Base-by-base conservation (phyloP, 371 early-diverging fungal genomes). In the Mortierella sp. region DNA sequence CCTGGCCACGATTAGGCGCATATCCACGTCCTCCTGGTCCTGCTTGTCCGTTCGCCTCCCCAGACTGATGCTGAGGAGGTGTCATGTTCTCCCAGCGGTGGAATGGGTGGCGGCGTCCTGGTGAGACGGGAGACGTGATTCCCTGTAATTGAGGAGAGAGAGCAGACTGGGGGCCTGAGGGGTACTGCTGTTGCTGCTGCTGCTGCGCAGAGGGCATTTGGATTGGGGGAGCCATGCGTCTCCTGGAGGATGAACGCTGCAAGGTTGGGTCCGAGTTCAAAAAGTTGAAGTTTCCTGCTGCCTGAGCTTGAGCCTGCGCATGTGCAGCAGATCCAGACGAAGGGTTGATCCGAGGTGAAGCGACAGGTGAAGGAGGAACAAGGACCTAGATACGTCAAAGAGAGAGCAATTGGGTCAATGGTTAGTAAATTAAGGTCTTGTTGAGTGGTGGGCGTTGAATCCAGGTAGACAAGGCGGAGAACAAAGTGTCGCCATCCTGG, bases 251-350 rank as follows among this genome's bases (percentile, higher is more conserved):
- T 6, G 84, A 83, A 48, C 84, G 80, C 51, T 74, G 75, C 55
- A 83, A 44, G 13, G 84, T 83, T 14, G 86, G 86, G 59, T 85
- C 86, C 57, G 81, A 85, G 74, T 76, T 81, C 76, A 85, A 73
- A 50, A 85, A 85, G 75, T 76, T 76, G 72, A 85, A 85, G 28
- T 57, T 85, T 34, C 61, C 61, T 64, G 37, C 37, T 61, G 31
- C 61, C 34, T 61, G 57, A 26, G 34, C 61, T 64, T 64, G 67
- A 37, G 67, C 67, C 21, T 64, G 67, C 10, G 67, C 67, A 6
- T 78, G 79, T 3, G 64, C 61, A 1, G 75, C 26, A 5, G 73
- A 28, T 21, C 71, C 57, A 34, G 76, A 24, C 37, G 83, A 72
- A 28, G 86, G 79, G 13, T 75, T 77, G 74, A 81, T 71, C 51